Conservation (phyloP, 2,329 filamentous ascomycete genomes). For the Colletotrichum chlorophyti region DNA sequence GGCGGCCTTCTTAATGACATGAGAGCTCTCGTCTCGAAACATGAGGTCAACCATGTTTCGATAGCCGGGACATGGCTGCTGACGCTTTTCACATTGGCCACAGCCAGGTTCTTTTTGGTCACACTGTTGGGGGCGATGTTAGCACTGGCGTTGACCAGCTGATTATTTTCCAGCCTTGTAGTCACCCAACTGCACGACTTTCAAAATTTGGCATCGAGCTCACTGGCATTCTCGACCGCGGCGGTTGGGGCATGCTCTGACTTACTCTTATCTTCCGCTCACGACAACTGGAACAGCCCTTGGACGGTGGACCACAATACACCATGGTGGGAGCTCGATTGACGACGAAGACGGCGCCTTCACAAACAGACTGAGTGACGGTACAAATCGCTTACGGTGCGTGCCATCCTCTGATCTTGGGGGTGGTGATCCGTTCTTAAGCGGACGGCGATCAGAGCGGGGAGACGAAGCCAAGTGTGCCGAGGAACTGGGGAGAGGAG, state of each 20-base stretch:
- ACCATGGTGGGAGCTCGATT: slow-evolving; percentile 59
- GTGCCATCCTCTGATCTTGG: slow-evolving; percentile 6
- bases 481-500: background rate
- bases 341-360: background rate
- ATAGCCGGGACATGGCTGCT: slow-evolving; percentile 61
- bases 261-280: slow-evolving; percentile 63
- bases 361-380: background rate
- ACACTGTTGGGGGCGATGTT: slow-evolving; percentile 46
- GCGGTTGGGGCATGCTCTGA: slow-evolving; percentile 26
- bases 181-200: no score
- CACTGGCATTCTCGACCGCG: background rate
- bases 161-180: no score
- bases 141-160: no score
- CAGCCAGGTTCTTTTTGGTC: slow-evolving; percentile 59
- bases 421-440: no score
- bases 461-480: background rate
- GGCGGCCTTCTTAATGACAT: slow-evolving; percentile 58
- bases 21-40: slow-evolving; percentile 63
- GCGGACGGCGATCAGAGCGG: slow-evolving; percentile 1
- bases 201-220: no score
- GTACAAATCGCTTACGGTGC: background rate
- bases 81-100: slow-evolving; percentile 61
- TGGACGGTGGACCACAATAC: slow-evolving; percentile 64
- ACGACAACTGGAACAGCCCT: slow-evolving; percentile 62
- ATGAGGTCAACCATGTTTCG: slow-evolving; percentile 62